Base-by-base conservation (phyloP, 352 stramenopile genomes). In the Pythium brassicae region DNA sequence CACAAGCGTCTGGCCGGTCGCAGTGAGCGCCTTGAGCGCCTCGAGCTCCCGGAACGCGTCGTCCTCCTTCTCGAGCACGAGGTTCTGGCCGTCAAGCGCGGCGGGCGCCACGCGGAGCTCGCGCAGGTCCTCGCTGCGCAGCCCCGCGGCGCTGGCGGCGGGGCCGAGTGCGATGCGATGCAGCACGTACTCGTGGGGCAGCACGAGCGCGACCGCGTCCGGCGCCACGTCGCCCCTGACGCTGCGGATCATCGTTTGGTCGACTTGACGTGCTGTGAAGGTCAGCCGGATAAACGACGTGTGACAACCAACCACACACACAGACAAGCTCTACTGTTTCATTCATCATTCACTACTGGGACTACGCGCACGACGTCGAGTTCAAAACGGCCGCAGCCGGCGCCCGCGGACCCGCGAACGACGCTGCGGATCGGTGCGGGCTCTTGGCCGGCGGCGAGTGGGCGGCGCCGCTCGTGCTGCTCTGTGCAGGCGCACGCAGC, bases 21-120 rank as follows among this genome's bases (percentile, higher is more conserved):
- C 37, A 50, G 5, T 23, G 2, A 59, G 20, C 34, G 48, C 15
- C 2, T 59, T 34, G 19, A 91, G 45, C 15, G 42, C 52, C 32
- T 91, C 66, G 1, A 91, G 53, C 53, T 93, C 83, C 37, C 78
- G 69, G 50, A 87, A 89, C n/a, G 79, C 73, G 59, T 89, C 76
- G 66, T 88, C 77, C 29, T 90, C 78, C n/a, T 79, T 83, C 34
- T 83, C 65, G 32, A 92, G 61, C 11, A 74, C 39, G 29, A 90
- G 47, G 37, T 91, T 93, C 7, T 57, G 57, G 40, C 75, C 76
- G 19, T 62, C 57, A 43, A 72, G 45, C 0, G 67, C 59, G 35
- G 44, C 67, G 26, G 83, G 75, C 9, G 70, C 34, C 29, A 61
- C 62, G 44, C 83, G 80, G 52, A 84, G 76, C 37, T 72, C 55